Evolutionary conservation across 441 rosid species (phyloP).

Genomic region (Kokia cookei): DNA sequence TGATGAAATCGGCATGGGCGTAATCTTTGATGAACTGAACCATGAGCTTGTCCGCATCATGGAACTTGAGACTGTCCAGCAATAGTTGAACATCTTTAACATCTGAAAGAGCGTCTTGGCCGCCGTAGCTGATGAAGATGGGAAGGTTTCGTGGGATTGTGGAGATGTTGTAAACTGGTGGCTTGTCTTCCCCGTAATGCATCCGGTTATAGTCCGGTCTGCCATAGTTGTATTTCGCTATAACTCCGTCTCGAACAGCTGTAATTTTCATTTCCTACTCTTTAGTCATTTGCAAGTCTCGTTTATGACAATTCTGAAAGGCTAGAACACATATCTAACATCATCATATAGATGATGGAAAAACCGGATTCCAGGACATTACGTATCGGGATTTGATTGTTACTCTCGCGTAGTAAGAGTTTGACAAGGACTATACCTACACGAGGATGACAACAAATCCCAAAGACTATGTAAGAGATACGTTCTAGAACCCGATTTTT

Average conservation of each 20-base stretch:
- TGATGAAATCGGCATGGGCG: slow-evolving; percentile 87
- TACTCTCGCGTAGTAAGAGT: not conserved
- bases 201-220: slow-evolving; percentile 29
- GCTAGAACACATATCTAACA: too few relatives aligned
- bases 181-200: slow-evolving; percentile 51
- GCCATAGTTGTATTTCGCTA: slow-evolving; percentile 76
- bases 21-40: slow-evolving; percentile 58
- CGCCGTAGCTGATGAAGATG: slow-evolving; percentile 81
- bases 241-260: slow-evolving; percentile 60
- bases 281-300: not conserved
- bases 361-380: too few relatives aligned
- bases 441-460: not conserved
- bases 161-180: slow-evolving; percentile 74
- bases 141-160: slow-evolving; percentile 66
- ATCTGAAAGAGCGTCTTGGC: slow-evolving; percentile 63
- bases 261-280: not conserved
- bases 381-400: too few relatives aligned
- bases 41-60: slow-evolving; percentile 50
- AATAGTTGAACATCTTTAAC: slow-evolving; percentile 49
- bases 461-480: too few relatives aligned
- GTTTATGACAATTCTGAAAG: not conserved
- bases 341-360: too few relatives aligned
- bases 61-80: slow-evolving; percentile 61
- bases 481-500: not conserved
- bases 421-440: not conserved